Evolutionary conservation across 805 yeast genomes (phyloP), one percentile per base, ranked within the genome.

Genomic region (Debaryomyces maramus): DNA sequence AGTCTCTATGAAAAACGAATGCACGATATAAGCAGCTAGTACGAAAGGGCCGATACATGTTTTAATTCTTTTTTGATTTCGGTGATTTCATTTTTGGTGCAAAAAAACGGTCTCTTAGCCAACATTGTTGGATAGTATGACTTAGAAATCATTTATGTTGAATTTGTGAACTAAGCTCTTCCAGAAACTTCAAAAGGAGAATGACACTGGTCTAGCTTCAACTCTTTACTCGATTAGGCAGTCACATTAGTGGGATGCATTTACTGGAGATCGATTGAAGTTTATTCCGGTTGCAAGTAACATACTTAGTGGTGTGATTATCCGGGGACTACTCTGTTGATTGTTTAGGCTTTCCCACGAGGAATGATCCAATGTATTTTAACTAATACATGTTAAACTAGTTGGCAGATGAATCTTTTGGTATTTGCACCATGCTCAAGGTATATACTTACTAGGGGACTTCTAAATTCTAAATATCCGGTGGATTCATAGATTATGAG

Each of bases 281-380:
- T n/a, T n/a, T n/a, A n/a, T n/a, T n/a, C n/a, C n/a, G n/a, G n/a
- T n/a, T n/a, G n/a, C n/a, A n/a, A n/a, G n/a, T n/a, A n/a, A n/a
- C n/a, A n/a, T n/a, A n/a, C 28, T 18, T 15, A 19, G 28, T 5
- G 20, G 32, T 29, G 15, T 10, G 6, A 7, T 14, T 18, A 15
- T n/a, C 11, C 10, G 13, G 11, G 15, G 28, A 10, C 11, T 24
- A 10, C 9, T 10, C 13, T 7, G 13, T 13, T 23, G 18, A 18
- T 10, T 16, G 14, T 36, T 23, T 32, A 41, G 44, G 44, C 44
- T 41, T 8, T 41, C 45, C 45, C 23, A 14, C 16, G 22, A 34
- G 45, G 41, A 39, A 19, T 39, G 46, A 34, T 34, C 38, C 46
- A 43, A 43, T 43, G 37, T 31, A 32, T 36, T 20, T 27, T 10